phyloP scores from a whole-genome alignment of 1,139 yeast species.

The Entelexis paramagnoliae region DNA sequence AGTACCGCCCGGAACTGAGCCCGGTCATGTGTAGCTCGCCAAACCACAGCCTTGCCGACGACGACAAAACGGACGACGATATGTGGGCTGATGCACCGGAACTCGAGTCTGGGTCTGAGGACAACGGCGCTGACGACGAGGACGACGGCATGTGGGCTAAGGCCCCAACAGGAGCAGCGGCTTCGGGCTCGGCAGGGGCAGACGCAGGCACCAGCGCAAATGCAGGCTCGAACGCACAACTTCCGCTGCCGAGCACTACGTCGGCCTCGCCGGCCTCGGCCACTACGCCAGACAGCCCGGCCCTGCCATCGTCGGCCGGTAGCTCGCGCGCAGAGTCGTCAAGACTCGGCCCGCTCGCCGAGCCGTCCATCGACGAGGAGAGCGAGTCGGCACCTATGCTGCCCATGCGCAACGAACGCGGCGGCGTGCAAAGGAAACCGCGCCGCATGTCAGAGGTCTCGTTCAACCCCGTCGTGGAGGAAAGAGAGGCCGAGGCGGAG shows the following conservation, averaged over 20 bases:
- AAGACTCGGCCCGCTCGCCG: background rate
- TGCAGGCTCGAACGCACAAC: too few relatives aligned
- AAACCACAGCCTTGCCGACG: conserved; percentile 15
- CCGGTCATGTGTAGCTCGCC: conserved; percentile 17
- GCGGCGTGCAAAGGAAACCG: background rate
- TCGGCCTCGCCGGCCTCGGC: background rate
- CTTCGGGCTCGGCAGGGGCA: too few relatives aligned
- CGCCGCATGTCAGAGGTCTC: conserved; percentile 4
- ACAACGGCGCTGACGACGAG: conserved; percentile 39
- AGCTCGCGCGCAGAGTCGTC: background rate
- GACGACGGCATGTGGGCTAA: conserved; percentile 58
- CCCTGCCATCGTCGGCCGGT: background rate
- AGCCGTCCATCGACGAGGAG: background rate
- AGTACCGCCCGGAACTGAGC: conserved; percentile 24
- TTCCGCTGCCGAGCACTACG: background rate
- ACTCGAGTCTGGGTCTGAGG: conserved; percentile 37
- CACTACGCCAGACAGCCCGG: background rate
- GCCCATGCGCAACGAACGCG: background rate
- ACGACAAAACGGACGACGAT: conserved; percentile 42
- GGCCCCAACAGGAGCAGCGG: too few relatives aligned
- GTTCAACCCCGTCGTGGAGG: conserved; percentile 1
- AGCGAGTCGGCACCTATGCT: conserved; percentile 3
- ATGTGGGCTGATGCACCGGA: conserved; percentile 63
- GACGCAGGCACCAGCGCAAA: too few relatives aligned
- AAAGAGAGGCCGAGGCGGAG: background rate